Conservation (phyloP, 768 basidiomycete species). For the Podaxis sp. region DNA sequence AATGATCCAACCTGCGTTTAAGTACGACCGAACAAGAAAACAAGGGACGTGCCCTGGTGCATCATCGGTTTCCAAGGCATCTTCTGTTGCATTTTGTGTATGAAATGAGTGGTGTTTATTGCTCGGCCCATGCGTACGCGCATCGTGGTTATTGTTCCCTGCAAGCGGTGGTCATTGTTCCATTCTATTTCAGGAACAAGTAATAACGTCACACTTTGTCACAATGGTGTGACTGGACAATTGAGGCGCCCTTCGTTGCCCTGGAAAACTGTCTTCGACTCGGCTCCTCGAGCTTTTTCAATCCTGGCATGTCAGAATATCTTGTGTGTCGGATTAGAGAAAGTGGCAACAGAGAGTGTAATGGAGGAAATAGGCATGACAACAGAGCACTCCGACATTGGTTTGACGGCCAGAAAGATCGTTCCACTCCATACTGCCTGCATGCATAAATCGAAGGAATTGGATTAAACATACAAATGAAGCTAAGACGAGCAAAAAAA, state of each 20-base stretch:
- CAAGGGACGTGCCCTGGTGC: neutral
- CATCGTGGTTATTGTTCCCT: conserved; percentile 4
- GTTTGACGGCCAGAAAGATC: too few relatives aligned
- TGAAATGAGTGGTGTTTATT: neutral
- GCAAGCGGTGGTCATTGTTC: conserved; percentile 3
- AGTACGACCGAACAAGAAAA: neutral
- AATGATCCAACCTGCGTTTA: neutral
- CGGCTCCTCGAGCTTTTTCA: too few relatives aligned
- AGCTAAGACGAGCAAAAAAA: neutral
- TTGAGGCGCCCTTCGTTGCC: neutral
- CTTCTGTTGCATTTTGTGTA: neutral
- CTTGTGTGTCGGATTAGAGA: too few relatives aligned
- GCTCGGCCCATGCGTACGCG: neutral
- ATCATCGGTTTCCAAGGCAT: conserved; percentile 1
- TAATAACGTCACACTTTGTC: neutral
- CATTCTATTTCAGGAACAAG: conserved; percentile 8
- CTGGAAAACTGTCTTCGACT: neutral
- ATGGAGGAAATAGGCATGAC: too few relatives aligned
- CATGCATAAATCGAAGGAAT: neutral
- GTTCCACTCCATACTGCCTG: too few relatives aligned
- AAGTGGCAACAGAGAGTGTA: too few relatives aligned
- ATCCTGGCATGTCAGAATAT: too few relatives aligned
- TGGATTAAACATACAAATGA: neutral
- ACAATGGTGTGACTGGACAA: conserved; percentile 1
- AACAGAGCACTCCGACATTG: too few relatives aligned